phyloP scores from a whole-genome alignment of 768 basidiomycete species.

The Tulasnella calospora region DNA sequence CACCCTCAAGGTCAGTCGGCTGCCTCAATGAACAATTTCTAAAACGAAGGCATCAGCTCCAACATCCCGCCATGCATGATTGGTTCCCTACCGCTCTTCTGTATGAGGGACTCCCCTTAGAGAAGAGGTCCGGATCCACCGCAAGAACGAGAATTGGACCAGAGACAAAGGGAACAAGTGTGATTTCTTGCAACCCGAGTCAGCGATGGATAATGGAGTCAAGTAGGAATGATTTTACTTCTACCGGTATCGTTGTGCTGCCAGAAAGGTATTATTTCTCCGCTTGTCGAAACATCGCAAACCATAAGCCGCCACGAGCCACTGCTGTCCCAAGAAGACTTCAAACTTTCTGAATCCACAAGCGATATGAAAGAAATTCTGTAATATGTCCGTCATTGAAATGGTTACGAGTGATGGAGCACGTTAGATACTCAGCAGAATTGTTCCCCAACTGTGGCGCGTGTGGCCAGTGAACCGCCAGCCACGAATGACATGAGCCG shows the following conservation, averaged over 20 bases:
- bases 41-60: neutral
- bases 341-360: neutral
- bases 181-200: neutral
- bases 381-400: neutral
- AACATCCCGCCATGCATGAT: neutral
- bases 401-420: neutral
- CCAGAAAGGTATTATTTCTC: neutral
- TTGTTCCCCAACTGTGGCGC: too few relatives aligned
- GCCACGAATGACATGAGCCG: neutral
- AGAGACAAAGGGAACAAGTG: neutral
- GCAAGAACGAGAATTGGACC: neutral
- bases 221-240: neutral
- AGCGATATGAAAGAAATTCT: neutral
- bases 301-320: neutral
- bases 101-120: neutral
- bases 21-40: neutral
- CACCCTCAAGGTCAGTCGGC: neutral
- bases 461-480: neutral
- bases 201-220: neutral
- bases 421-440: neutral
- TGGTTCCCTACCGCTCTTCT: neutral
- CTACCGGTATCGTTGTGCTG: neutral
- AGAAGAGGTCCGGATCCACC: neutral
- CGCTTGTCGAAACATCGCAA: neutral
- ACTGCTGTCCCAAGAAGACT: neutral